A percentile compares a stretch with the other conserved stretches of the same genome.
These are phyloP conservation scores for Ophiostoma triangulosporum DNA, from an alignment of 2,329 filamentous ascomycete species.

Conservation along the genomic window DNA sequence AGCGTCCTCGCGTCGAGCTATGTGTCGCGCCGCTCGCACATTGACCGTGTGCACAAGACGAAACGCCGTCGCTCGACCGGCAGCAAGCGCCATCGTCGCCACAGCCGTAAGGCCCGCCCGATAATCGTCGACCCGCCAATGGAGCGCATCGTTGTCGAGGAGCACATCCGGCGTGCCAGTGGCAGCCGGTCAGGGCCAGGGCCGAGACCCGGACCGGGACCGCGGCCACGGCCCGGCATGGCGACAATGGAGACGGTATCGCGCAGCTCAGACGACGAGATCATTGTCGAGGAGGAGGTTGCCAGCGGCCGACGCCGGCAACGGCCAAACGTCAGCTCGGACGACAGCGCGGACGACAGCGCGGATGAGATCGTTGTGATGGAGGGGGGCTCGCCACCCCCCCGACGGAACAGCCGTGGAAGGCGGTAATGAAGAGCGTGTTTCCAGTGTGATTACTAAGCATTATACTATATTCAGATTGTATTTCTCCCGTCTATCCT, in stretches of 20 bases:
- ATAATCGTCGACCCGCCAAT: constrained; percentile 18
- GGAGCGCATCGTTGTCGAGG: constrained; percentile 17
- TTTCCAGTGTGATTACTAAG: too few relatives aligned
- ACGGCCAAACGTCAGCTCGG: background rate
- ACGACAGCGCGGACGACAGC: constrained; percentile 3
- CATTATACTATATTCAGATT: too few relatives aligned
- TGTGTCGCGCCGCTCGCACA: constrained; percentile 11
- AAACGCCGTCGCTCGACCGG: background rate
- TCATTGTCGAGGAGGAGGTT: constrained; percentile 7
- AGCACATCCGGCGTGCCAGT: background rate
- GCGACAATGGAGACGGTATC: background rate
- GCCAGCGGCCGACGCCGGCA: background rate
- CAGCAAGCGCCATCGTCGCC: constrained; percentile 11
- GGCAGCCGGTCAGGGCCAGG: background rate
- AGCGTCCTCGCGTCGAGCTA: constrained; percentile 16
- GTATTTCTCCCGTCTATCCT: too few relatives aligned
- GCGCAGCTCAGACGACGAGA: constrained; percentile 5
- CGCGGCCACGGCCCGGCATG: background rate
- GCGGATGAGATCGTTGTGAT: constrained; percentile 9
- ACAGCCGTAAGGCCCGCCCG: constrained; percentile 16
- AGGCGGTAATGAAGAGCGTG: too few relatives aligned
- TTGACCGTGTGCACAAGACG: background rate
- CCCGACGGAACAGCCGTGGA: background rate
- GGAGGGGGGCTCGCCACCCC: constrained; percentile 3
- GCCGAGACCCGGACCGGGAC: background rate